Evolutionary conservation across 2,329 filamentous ascomycete genomes (phyloP).

Genomic region (Basipetospora sp.): DNA sequence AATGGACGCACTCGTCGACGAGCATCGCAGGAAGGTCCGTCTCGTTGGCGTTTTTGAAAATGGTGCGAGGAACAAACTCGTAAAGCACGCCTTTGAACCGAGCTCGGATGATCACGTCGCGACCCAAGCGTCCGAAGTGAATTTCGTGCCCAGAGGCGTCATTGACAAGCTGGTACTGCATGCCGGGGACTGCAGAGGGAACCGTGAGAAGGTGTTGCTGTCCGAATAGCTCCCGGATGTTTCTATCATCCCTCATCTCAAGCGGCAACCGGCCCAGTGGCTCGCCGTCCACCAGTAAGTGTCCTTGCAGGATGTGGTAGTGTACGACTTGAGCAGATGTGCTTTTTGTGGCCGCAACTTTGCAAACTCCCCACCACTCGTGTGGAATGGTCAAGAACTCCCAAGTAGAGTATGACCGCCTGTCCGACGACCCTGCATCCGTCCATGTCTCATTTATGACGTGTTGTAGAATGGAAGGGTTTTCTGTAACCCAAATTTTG

Average conservation of each 20-base stretch:
- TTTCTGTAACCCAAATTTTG: too few species aligned
- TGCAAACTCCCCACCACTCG: too few species aligned
- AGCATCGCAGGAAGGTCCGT: conserved; percentile 37
- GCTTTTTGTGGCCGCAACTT: too few species aligned
- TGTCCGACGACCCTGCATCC: not conserved
- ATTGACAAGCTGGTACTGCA: conserved; percentile 27
- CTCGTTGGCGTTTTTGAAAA: conserved; percentile 13
- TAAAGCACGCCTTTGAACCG: not conserved
- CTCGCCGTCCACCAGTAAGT: conserved; percentile 22
- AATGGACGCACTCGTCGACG: conserved; percentile 40
- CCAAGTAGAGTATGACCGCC: not conserved
- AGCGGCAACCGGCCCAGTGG: conserved; percentile 33
- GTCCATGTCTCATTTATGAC: not conserved
- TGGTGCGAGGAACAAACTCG: conserved; percentile 16
- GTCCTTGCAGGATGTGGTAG: conserved; percentile 19
- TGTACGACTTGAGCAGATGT: conserved; percentile 13
- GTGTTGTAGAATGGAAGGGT: not conserved
- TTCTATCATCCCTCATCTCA: conserved; percentile 25
- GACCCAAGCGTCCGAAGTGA: conserved; percentile 36
- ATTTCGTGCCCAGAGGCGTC: conserved; percentile 18
- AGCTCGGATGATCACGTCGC: conserved; percentile 29
- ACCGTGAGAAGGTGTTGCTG: conserved; percentile 33
- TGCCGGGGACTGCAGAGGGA: conserved; percentile 36
- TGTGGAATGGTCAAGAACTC: too few species aligned
- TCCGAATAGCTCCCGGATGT: conserved; percentile 38